These are phyloP conservation scores for Imleria badia DNA, from an alignment of 768 basidiomycete species.

Conservation along the genomic window DNA sequence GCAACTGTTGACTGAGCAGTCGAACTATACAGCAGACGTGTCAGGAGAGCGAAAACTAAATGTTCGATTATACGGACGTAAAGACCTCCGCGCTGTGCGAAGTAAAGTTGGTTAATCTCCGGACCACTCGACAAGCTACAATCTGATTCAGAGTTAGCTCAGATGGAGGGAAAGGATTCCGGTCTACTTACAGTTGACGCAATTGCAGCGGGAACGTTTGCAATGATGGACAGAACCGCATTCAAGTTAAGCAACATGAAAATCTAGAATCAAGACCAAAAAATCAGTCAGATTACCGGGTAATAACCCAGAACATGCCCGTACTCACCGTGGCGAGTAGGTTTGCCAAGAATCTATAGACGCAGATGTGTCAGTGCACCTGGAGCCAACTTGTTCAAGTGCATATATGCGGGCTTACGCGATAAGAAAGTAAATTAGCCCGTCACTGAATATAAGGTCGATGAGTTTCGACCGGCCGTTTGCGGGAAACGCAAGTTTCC, in stretches of 20 bases:
- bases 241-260: constrained; percentile 72
- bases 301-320: not conserved
- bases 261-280: constrained; percentile 24
- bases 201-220: constrained; percentile 71
- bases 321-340: constrained; percentile 48
- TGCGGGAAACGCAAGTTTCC: constrained; percentile 51
- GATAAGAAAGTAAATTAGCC: constrained; percentile 68
- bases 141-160: constrained; percentile 43
- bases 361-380: constrained; percentile 5
- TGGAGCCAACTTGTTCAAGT: not conserved
- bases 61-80: constrained; percentile 40
- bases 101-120: constrained; percentile 61
- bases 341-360: constrained; percentile 63
- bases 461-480: constrained; percentile 57
- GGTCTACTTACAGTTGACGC: constrained; percentile 53
- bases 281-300: not conserved
- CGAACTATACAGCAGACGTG: constrained; percentile 31
- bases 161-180: not conserved
- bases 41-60: constrained; percentile 25
- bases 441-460: constrained; percentile 67
- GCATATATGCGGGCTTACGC: constrained; percentile 47
- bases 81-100: constrained; percentile 48
- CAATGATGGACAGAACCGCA: constrained; percentile 71
- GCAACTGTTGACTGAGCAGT: constrained; percentile 54
- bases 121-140: constrained; percentile 61